phyloP scores from a whole-genome alignment of 2,329 filamentous ascomycete species.

The Aspergillus sclerotialis region DNA sequence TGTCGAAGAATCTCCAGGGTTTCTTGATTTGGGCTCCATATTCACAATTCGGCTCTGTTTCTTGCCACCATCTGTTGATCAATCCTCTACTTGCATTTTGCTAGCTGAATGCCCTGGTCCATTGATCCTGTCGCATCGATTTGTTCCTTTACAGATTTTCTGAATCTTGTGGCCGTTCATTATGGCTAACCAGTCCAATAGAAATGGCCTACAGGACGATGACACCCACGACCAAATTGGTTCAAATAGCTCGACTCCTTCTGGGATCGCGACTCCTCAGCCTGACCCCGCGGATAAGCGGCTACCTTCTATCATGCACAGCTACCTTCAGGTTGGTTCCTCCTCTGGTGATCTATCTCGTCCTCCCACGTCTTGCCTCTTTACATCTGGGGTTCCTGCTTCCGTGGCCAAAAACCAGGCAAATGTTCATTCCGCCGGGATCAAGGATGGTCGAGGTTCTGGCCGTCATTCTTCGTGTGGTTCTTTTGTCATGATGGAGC shows the following conservation, averaged over 20 bases:
- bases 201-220: constrained; percentile 31
- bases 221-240: constrained; percentile 46
- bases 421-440: constrained; percentile 16
- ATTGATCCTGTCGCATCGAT: no score
- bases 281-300: constrained; percentile 93
- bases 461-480: constrained; percentile 29
- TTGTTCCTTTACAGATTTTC: no score
- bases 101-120: no score
- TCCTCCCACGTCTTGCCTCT: constrained; percentile 33
- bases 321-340: constrained; percentile 99
- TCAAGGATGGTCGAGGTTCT: constrained; percentile 17
- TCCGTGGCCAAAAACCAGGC: constrained; percentile 18
- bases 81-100: no score
- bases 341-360: constrained; percentile 63
- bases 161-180: constrained; percentile 1
- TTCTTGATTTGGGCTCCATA: no score
- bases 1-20: no score
- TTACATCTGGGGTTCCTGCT: constrained; percentile 24
- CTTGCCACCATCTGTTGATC: no score
- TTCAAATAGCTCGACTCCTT: constrained; percentile 74
- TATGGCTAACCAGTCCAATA: constrained; percentile 21
- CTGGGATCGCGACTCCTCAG: constrained; percentile 85
- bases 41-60: no score
- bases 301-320: constrained; percentile 86
- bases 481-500: constrained; percentile 37